A percentile compares a stretch with the other conserved stretches of the same genome.
phyloP scores from a whole-genome alignment of 129 eudicot species.

The Flaveria linearis region DNA sequence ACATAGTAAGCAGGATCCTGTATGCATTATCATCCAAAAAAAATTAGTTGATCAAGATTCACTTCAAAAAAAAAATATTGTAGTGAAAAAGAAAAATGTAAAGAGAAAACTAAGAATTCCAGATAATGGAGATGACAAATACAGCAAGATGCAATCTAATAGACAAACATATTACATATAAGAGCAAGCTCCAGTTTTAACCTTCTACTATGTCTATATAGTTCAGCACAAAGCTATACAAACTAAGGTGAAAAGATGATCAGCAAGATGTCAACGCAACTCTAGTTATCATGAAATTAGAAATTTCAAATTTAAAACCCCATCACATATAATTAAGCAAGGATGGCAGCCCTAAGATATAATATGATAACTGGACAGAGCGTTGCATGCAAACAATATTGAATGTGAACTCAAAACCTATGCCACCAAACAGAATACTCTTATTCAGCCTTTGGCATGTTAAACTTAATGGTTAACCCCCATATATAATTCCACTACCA shows the following conservation, averaged over 20 bases:
- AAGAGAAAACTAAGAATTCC: background rate
- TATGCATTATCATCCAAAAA: background rate
- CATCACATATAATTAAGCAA: background rate
- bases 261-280: no score
- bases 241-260: no score
- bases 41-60: background rate
- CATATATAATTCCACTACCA: background rate
- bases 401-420: background rate
- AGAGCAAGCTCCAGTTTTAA: constrained; percentile 19
- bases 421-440: constrained; percentile 8
- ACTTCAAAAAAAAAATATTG: background rate
- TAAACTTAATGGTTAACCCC: background rate
- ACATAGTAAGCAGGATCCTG: constrained; percentile 92
- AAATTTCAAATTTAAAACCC: background rate
- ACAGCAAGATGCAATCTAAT: background rate
- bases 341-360: background rate
- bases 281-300: background rate
- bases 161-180: constrained; percentile 3
- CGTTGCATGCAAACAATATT: constrained; percentile 9
- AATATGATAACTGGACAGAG: background rate
- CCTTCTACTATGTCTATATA: background rate
- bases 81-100: background rate
- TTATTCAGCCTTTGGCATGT: background rate
- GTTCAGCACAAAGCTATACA: no score
- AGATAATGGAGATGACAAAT: background rate